These are phyloP conservation scores for Suillus ampliporus DNA, from an alignment of 768 basidiomycete genomes.

Conservation along the genomic window DNA sequence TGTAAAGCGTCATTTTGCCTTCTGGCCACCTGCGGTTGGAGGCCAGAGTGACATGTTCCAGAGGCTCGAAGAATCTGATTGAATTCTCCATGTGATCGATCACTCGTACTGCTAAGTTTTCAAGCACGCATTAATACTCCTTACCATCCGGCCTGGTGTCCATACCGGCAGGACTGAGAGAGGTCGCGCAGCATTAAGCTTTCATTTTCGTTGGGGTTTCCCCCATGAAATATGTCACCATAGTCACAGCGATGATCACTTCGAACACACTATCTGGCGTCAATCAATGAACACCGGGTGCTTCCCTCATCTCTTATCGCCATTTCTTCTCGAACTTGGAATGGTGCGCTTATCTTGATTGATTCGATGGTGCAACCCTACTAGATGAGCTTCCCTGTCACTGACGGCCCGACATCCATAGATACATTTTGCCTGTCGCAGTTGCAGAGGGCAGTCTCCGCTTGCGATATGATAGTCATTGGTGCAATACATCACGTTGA, in stretches of 20 bases:
- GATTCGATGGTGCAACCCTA: neutral
- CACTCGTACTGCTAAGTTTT: neutral
- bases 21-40: neutral
- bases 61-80: neutral
- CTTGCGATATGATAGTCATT: neutral
- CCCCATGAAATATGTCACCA: neutral
- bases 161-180: too few relatives aligned
- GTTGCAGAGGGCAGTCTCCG: neutral
- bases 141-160: neutral
- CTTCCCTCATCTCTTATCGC: neutral
- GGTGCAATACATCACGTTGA: neutral
- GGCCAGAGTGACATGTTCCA: neutral
- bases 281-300: neutral
- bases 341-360: conserved; percentile 9
- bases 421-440: neutral
- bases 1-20: neutral
- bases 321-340: conserved; percentile 3
- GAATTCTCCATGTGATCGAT: neutral
- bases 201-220: neutral
- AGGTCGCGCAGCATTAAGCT: too few relatives aligned
- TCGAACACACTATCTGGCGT: neutral
- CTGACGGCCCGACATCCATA: neutral
- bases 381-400: conserved; percentile 1
- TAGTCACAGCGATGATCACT: neutral
- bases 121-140: neutral